Conservation (phyloP, 2,329 filamentous ascomycete species). For the Leptographium flavum region DNA sequence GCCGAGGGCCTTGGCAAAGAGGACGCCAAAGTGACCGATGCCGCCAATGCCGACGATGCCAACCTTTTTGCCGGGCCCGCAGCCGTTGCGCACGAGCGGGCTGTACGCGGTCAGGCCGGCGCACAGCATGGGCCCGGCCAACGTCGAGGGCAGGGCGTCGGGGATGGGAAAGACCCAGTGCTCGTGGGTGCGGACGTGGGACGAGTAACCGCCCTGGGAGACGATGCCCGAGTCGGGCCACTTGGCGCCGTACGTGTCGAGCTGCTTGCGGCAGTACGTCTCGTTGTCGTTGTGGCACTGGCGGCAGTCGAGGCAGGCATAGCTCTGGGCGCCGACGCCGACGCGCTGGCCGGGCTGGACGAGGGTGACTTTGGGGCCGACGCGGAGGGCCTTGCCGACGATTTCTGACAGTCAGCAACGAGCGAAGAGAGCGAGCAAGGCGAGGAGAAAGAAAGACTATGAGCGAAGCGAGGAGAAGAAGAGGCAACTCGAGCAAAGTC, state of each 20-base stretch:
- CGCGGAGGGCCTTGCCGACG: conserved; percentile 51
- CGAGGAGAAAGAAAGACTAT: not conserved
- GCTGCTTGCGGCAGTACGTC: conserved; percentile 50
- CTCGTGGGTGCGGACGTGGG: conserved; percentile 42
- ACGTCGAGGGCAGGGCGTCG: conserved; percentile 45
- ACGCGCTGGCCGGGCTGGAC: conserved; percentile 49
- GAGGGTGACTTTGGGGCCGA: conserved; percentile 48
- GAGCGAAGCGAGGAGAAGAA: not conserved
- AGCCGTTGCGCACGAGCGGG: conserved; percentile 61
- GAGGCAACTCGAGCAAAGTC: too few relatives aligned
- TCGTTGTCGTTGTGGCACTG: conserved; percentile 53
- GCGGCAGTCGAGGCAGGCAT: conserved; percentile 49
- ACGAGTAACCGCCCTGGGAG: conserved; percentile 41
- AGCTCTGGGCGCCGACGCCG: conserved; percentile 54
- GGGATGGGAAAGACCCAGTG: conserved; percentile 67
- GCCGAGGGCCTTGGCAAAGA: conserved; percentile 55
- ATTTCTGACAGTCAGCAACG: conserved; percentile 34
- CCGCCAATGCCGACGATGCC: conserved; percentile 61
- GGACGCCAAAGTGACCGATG: conserved; percentile 55
- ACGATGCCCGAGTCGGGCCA: conserved; percentile 35
- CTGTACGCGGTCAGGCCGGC: conserved; percentile 71
- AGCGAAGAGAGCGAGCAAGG: not conserved
- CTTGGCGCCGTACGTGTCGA: conserved; percentile 44
- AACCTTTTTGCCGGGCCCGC: conserved; percentile 65
- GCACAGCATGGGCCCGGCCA: conserved; percentile 71